Conservation (phyloP, 768 basidiomycete species). For the Xerocomellus chrysenteron region DNA sequence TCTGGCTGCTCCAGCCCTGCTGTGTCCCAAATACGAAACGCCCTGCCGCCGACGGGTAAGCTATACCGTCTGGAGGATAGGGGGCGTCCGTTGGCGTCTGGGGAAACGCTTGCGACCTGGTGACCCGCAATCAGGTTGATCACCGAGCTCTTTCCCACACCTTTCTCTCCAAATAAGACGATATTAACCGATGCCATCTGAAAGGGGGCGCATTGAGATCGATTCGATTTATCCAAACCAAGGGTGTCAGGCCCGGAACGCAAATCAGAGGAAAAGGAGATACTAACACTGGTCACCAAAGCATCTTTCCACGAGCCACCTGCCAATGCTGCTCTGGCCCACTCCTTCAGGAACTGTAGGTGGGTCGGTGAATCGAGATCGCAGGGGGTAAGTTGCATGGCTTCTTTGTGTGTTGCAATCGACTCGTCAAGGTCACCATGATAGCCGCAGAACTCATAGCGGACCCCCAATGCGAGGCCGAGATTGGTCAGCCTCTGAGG, state of each 20-base stretch:
- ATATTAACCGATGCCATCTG: constrained; percentile 14
- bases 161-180: too few species aligned
- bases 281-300: background rate
- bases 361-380: background rate
- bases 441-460: background rate
- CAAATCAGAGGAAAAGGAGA: background rate
- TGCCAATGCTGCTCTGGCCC: background rate
- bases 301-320: background rate
- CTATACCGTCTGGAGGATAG: constrained; percentile 28
- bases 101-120: constrained; percentile 19
- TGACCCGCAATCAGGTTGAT: too few species aligned
- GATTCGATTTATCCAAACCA: background rate
- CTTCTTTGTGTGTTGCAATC: background rate
- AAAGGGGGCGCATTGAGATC: background rate
- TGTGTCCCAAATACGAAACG: constrained; percentile 32
- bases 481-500: constrained; percentile 12
- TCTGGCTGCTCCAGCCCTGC: constrained; percentile 31
- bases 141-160: constrained; percentile 27
- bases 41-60: constrained; percentile 14
- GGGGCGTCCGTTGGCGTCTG: constrained; percentile 34
- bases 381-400: background rate
- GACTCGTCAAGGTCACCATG: constrained; percentile 18
- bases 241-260: background rate
- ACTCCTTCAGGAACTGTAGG: background rate
- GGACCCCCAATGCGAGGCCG: constrained; percentile 4